phyloP scores from a whole-genome alignment of 352 stramenopile species.

The Globisporangium echinulatum region DNA sequence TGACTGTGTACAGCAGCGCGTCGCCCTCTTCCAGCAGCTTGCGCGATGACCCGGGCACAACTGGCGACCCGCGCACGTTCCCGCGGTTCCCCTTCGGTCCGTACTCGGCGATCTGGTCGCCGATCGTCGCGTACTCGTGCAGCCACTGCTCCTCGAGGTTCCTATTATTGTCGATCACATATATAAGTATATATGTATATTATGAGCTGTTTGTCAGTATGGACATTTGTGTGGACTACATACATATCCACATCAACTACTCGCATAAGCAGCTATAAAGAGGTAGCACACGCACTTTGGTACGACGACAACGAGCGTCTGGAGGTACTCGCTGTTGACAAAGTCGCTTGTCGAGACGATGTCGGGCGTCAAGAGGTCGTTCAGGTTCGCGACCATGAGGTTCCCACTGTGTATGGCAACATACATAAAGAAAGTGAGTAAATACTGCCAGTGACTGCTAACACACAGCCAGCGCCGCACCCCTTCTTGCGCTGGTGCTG shows the following conservation, averaged over 20 bases:
- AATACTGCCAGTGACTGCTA: background rate
- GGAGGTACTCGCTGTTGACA: slow-evolving; percentile 96
- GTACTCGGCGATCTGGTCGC: slow-evolving; percentile 85
- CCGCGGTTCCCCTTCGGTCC: slow-evolving; percentile 88
- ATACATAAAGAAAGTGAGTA: background rate
- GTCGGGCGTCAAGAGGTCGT: slow-evolving; percentile 90
- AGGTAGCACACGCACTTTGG: slow-evolving; percentile 51
- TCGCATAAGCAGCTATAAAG: too few species aligned
- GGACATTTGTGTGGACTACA: too few species aligned
- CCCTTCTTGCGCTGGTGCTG: slow-evolving; percentile 91
- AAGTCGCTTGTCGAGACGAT: slow-evolving; percentile 87
- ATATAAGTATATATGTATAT: background rate
- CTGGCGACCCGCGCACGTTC: slow-evolving; percentile 91
- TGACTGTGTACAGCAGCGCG: slow-evolving; percentile 91
- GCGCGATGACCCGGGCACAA: slow-evolving; percentile 90
- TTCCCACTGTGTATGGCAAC: slow-evolving; percentile 58
- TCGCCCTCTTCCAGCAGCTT: slow-evolving; percentile 92
- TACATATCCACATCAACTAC: too few species aligned
- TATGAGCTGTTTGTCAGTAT: too few species aligned
- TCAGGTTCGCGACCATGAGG: slow-evolving; percentile 93
- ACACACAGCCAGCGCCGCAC: slow-evolving; percentile 15
- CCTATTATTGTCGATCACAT: slow-evolving; percentile 16
- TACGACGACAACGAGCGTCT: slow-evolving; percentile 95
- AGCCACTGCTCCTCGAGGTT: slow-evolving; percentile 88
- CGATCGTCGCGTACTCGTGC: slow-evolving; percentile 84